phyloP scores from a whole-genome alignment of 345 rosid species.

The Eucalyptus marginata region DNA sequence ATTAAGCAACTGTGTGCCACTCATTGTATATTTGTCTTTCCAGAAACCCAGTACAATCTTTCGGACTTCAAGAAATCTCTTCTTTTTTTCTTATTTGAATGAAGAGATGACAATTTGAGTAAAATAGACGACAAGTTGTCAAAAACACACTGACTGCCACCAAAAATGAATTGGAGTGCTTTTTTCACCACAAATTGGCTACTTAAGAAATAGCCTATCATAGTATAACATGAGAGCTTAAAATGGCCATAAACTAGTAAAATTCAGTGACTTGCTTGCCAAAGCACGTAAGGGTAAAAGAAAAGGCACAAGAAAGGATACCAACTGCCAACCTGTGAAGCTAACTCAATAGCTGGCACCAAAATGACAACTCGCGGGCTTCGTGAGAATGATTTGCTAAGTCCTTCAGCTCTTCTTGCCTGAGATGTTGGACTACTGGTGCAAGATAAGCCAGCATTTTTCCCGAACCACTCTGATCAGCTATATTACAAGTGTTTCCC shows the following conservation, averaged over 20 bases:
- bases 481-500: no score
- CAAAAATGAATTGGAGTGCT: background rate
- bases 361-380: constrained; percentile 65
- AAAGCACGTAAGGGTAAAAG: background rate
- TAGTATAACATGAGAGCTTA: background rate
- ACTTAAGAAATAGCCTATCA: background rate
- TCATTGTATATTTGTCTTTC: background rate
- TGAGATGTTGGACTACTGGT: no score
- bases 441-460: no score
- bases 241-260: background rate
- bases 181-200: background rate
- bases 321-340: constrained; percentile 57
- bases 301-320: background rate
- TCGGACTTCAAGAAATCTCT: background rate
- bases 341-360: constrained; percentile 86
- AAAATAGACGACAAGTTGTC: background rate
- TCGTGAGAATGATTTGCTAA: constrained; percentile 32
- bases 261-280: background rate
- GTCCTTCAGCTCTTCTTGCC: no score
- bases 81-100: background rate
- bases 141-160: background rate
- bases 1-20: background rate
- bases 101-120: background rate
- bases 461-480: no score
- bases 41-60: background rate